phyloP scores from a whole-genome alignment of 352 stramenopile species.

The Phytophthora crassamura region DNA sequence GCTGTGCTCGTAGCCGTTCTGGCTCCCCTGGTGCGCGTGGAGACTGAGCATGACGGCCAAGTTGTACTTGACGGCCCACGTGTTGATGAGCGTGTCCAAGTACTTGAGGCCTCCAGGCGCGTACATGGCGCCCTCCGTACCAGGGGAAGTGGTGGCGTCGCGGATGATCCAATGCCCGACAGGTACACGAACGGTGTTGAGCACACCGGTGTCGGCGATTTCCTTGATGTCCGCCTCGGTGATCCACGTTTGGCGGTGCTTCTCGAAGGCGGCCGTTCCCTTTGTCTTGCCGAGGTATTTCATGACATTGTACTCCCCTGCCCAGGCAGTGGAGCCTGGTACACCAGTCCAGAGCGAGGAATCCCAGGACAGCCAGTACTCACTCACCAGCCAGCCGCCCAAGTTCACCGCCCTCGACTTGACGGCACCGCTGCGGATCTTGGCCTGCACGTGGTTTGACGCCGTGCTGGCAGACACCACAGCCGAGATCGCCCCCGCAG shows the following conservation, averaged over 20 bases:
- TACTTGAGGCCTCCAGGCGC: conserved; percentile 48
- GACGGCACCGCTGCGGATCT: conserved; percentile 15
- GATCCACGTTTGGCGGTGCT: conserved; percentile 23
- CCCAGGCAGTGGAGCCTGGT: not conserved
- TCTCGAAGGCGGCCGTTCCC: conserved; percentile 20
- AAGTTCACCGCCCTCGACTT: conserved; percentile 27
- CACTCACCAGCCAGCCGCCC: conserved; percentile 22
- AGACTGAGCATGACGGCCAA: conserved; percentile 63
- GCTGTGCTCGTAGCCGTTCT: conserved; percentile 69
- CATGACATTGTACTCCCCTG: conserved; percentile 25
- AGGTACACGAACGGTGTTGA: conserved; percentile 57
- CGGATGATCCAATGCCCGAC: conserved; percentile 57
- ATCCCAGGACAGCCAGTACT: conserved; percentile 28
- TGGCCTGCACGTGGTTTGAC: conserved; percentile 18
- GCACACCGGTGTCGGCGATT: conserved; percentile 23
- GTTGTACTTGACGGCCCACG: conserved; percentile 61
- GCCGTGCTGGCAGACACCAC: conserved; percentile 1
- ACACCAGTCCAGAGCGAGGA: conserved; percentile 17
- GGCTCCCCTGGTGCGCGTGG: too few species aligned
- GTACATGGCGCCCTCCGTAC: conserved; percentile 29
- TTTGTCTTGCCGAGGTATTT: conserved; percentile 14
- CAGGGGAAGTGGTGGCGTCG: conserved; percentile 25
- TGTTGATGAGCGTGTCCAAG: conserved; percentile 58
- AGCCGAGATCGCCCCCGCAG: conserved; percentile 15
- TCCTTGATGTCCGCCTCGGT: conserved; percentile 29